phyloP scores from a whole-genome alignment of 108 stramenopile species.

The Skeletonema marinoi region DNA sequence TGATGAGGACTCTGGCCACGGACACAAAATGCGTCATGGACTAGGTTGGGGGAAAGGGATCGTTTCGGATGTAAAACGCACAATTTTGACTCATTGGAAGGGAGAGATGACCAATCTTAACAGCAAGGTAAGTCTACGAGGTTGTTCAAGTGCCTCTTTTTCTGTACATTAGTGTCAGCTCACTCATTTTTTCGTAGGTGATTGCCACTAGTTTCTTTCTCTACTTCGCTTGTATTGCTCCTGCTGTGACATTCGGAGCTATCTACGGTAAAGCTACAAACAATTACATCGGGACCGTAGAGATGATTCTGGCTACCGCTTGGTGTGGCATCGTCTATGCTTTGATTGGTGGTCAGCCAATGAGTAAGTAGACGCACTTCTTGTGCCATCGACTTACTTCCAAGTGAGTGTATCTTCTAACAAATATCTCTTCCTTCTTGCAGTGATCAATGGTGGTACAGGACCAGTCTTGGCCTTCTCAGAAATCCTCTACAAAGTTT shows the following conservation, averaged over 20 bases:
- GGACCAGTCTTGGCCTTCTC: conserved; percentile 58
- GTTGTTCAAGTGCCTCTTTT: not conserved
- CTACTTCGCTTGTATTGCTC: conserved; percentile 80
- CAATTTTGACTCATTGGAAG: conserved; percentile 18
- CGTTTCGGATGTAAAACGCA: conserved; percentile 34
- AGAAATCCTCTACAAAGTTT: conserved; percentile 34
- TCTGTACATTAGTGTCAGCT: not conserved
- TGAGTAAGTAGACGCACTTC: not conserved
- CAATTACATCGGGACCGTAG: conserved; percentile 59
- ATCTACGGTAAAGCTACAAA: conserved; percentile 56
- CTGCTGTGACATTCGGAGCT: conserved; percentile 71
- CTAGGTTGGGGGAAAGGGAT: conserved; percentile 51
- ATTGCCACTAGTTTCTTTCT: conserved; percentile 65
- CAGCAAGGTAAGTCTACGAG: conserved; percentile 15
- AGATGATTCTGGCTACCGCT: conserved; percentile 52
- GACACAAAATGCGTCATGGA: conserved; percentile 3
- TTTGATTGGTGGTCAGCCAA: conserved; percentile 47
- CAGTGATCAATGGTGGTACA: conserved; percentile 49
- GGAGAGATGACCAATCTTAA: conserved; percentile 60
- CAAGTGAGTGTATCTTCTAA: too few relatives aligned
- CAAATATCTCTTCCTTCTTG: too few relatives aligned
- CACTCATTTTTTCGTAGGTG: conserved; percentile 11
- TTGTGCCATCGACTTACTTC: too few relatives aligned
- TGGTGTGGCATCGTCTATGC: conserved; percentile 47
- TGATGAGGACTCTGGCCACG: not conserved